Evolutionary conservation across 371 early-diverging fungal genomes (phyloP), one percentile per base, ranked within the genome.

Genomic region (Mucor indicus): DNA sequence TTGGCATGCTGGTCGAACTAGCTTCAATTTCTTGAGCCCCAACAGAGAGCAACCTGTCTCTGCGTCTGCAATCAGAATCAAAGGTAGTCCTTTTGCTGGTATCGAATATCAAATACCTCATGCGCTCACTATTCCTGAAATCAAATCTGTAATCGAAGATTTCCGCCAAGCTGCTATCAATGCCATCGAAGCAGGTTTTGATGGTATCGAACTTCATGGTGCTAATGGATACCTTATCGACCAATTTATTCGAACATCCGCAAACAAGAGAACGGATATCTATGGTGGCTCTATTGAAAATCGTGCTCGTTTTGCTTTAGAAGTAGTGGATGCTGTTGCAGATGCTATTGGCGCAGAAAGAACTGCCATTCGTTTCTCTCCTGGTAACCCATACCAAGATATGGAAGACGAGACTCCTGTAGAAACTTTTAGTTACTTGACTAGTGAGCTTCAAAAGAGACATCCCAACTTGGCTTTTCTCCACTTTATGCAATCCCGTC

Each of bases 281-380:
- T 94, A 91, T 55, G 88, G 85, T 38, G 89, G 90, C 1, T 69
- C 79, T 0, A 76, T 84, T 30, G 87, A 87, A 46, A 90, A 91
- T 64, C 79, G 91, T 16, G 62, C 68, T 15, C 75, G 89, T 1
- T 74, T 91, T 51, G 38, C 79, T 13, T 24, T 86, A 1, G 88
- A 90, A 46, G 64, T 77, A 1, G 49, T 81, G 12, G 52, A 58
- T 22, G 69, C 57, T 3, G 77, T 89, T 17, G 73, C 80, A 23
- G 41, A 61, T 4, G 49, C 48, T 2, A 45, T 64, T 29, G 64
- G 64, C 12, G 39, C 38, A 4, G 59, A 64, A 15, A 19, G 41
- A 5, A 41, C 60, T 9, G 60, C 45, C 5, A 44, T 29, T n/a
- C n/a, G n/a, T n/a, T n/a, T n/a, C n/a, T n/a, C n/a, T n/a, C n/a